A percentile compares a stretch with the other conserved stretches of the same genome.
Evolutionary conservation across 2,329 filamentous ascomycete species (phyloP).

Genomic region (Monosporascus sp.): DNA sequence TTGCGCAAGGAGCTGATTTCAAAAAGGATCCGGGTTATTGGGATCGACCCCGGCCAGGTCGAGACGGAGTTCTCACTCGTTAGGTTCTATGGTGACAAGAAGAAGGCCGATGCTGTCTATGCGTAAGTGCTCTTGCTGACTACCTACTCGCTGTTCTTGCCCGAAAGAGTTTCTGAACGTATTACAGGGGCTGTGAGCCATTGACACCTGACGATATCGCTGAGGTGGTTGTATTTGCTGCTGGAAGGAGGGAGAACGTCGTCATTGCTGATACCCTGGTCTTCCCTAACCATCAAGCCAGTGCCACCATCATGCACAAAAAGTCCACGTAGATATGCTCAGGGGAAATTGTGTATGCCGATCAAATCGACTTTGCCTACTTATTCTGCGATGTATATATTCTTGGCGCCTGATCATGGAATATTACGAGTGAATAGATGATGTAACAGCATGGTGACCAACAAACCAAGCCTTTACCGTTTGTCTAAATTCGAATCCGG

Average conservation of each 20-base stretch:
- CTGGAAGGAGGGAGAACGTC: conserved; percentile 74
- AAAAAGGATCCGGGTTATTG: conserved; percentile 64
- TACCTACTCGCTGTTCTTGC: background rate
- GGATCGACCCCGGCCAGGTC: conserved; percentile 73
- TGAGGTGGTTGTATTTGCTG: conserved; percentile 70
- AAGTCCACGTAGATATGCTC: conserved; percentile 11
- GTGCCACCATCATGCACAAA: conserved; percentile 21
- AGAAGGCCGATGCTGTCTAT: conserved; percentile 67
- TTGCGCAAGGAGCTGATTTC: conserved; percentile 66
- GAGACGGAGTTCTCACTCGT: conserved; percentile 78
- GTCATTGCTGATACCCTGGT: conserved; percentile 71
- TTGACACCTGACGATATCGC: conserved; percentile 75
- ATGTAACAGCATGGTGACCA: too few relatives aligned
- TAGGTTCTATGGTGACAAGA: conserved; percentile 68
- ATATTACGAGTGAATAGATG: too few relatives aligned
- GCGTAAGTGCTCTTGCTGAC: conserved; percentile 39
- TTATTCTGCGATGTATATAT: background rate
- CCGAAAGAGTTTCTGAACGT: conserved; percentile 9
- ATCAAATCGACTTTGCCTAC: background rate
- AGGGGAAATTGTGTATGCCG: background rate
- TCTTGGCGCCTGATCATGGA: too few relatives aligned
- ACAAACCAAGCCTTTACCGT: too few relatives aligned
- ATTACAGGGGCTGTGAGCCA: conserved; percentile 43
- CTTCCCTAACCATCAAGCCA: conserved; percentile 68
- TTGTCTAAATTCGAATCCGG: too few relatives aligned